These are phyloP conservation scores for Fraxinus greggii DNA, from an alignment of 305 asterid genomes.

Conservation along the genomic window DNA sequence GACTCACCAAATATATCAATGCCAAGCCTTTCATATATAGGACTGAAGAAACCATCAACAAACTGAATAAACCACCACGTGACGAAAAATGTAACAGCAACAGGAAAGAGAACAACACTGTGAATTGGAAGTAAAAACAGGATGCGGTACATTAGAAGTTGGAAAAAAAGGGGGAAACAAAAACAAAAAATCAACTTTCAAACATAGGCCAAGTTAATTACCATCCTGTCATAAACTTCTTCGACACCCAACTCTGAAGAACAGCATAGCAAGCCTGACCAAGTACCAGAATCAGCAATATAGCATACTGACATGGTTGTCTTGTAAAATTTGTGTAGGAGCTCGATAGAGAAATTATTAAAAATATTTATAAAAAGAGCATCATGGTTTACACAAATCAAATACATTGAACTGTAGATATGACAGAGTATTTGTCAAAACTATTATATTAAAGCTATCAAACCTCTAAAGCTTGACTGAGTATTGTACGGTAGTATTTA, in stretches of 20 bases:
- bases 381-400: constrained; percentile 2
- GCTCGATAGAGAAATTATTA: neutral
- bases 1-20: constrained; percentile 81
- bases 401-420: neutral
- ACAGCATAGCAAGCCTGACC: constrained; percentile 95
- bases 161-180: neutral
- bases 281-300: constrained; percentile 27
- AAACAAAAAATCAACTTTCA: neutral
- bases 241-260: constrained; percentile 96
- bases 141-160: constrained; percentile 10
- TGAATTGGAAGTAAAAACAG: constrained; percentile 28
- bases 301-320: constrained; percentile 9
- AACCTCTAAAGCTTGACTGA: neutral
- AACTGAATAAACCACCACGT: constrained; percentile 98
- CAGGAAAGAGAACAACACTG: constrained; percentile 95
- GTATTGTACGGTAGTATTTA: neutral
- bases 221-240: constrained; percentile 99
- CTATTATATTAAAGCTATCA: neutral
- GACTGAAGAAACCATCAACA: constrained; percentile 98
- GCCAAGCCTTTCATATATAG: constrained; percentile 88
- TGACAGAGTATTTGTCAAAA: neutral
- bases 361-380: neutral
- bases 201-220: constrained; percentile 27
- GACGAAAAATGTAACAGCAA: constrained; percentile 88
- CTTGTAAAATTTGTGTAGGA: neutral